phyloP scores from a whole-genome alignment of 2,329 filamentous ascomycete species.

The Fusarium pseudonygamai region DNA sequence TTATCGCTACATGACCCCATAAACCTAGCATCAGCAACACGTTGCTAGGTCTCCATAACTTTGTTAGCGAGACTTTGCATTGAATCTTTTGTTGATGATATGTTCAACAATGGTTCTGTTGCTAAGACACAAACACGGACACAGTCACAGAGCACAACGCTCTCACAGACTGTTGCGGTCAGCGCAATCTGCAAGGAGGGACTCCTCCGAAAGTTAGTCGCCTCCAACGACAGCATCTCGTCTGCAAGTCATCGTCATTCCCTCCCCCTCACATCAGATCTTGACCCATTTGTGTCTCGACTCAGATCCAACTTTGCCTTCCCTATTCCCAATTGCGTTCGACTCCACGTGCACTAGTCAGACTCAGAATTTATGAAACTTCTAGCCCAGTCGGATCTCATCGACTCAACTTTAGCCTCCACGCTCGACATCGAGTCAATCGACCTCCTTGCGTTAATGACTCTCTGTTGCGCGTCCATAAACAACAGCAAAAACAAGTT shows the following conservation, averaged over 20 bases:
- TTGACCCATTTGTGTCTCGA: conserved; percentile 21
- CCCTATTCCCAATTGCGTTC: conserved; percentile 16
- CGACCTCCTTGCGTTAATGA: conserved; percentile 22
- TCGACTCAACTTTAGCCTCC: conserved; percentile 3
- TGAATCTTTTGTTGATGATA: neutral
- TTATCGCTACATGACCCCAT: conserved; percentile 15
- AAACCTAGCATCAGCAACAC: conserved; percentile 14
- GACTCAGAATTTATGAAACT: conserved; percentile 28
- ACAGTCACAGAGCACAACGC: neutral
- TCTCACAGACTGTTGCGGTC: neutral
- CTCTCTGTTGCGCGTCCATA: conserved; percentile 13
- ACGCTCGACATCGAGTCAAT: neutral
- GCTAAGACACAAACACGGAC: neutral
- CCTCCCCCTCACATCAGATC: conserved; percentile 29
- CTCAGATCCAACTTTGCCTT: conserved; percentile 21
- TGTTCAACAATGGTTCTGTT: neutral
- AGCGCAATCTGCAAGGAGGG: conserved; percentile 7
- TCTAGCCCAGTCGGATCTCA: conserved; percentile 24
- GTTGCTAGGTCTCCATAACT: conserved; percentile 10
- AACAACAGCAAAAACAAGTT: conserved; percentile 14
- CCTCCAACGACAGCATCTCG: neutral
- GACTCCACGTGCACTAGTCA: conserved; percentile 37
- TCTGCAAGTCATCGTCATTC: conserved; percentile 25
- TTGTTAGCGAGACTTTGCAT: neutral
- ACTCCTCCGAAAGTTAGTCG: neutral